Evolutionary conservation across 2,329 filamentous ascomycete genomes (phyloP), one percentile per base, ranked within the genome.

Genomic region (Ophiostoma novo-ulmi): DNA sequence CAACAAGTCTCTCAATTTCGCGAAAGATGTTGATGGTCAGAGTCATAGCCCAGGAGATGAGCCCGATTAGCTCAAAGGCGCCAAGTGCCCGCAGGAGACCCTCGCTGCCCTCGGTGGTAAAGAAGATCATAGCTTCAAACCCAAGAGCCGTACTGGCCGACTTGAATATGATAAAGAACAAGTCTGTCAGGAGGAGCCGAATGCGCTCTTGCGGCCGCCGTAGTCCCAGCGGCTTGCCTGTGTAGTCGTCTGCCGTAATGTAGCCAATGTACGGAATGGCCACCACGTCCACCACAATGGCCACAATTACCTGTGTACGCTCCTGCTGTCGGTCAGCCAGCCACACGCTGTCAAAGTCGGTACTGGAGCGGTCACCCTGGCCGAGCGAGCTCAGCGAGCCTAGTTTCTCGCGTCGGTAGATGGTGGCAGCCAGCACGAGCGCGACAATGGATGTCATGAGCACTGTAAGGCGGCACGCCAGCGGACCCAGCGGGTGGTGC

Each of bases 101-200:
- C 41, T 70, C 69, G 61, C 73, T 73, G 44, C 14, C n/a, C 8
- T 65, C 64, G 0, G 73, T 69, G n/a, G 67, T 61, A 14, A 73
- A 72, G 58, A 73, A 76, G 35, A 76, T 72, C 72, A 76, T 73
- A 31, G 75, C 73, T 67, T 76, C 75, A n/a, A 76, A 76, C 1
- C 73, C 94, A 74, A 99, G 83, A 58, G 92, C 91, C 36, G 97
- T 86, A 80, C 97, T 98, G 69, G 94, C 93, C 4, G 94, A 93
- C 79, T 97, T 94, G 82, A 99, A 97, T 61, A 98, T 94, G 77
- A 99, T 97, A 78, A 99, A 99, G 76, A 97, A 89, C 3, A 99
- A 85, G 80, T 99, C 95, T 71, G 97, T 86, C 70, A 99, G 87
- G 72, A 98, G 91, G 68, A 99, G 87, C 17, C 91, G 88, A 74